Percentiles rank a stretch among this genome's conserved stretches.
Evolutionary conservation across 2,329 filamentous ascomycete species (phyloP).

Genomic region (Ophiostoma populinum): DNA sequence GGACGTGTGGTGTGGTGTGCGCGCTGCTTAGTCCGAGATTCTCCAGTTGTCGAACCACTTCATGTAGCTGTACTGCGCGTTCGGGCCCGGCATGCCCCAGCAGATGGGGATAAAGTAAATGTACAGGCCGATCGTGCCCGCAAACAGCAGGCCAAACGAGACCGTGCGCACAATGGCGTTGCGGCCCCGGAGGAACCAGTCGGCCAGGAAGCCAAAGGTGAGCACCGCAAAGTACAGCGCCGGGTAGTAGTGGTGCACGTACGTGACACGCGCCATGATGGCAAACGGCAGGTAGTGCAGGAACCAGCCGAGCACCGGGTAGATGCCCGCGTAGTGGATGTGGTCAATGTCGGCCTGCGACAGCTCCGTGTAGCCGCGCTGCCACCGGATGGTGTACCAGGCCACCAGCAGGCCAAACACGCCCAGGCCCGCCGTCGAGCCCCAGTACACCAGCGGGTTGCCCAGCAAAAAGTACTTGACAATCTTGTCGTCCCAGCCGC

Average conservation of each 20-base stretch:
- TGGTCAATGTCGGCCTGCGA: conserved; percentile 69
- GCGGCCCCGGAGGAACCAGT: conserved; percentile 62
- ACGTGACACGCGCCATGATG: conserved; percentile 95
- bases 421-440: conserved; percentile 62
- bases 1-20: no score
- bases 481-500: conserved; percentile 87
- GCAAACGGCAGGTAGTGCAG: conserved; percentile 93
- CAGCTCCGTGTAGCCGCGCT: conserved; percentile 80
- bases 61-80: conserved; percentile 73
- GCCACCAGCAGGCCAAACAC: conserved; percentile 53
- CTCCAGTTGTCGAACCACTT: conserved; percentile 88
- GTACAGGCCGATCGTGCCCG: conserved; percentile 62
- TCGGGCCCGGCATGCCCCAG: conserved; percentile 84
- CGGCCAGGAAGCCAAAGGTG: conserved; percentile 68
- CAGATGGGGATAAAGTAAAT: conserved; percentile 83
- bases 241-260: conserved; percentile 98
- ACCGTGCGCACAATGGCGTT: conserved; percentile 44
- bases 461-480: conserved; percentile 98
- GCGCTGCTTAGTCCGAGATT: conserved; percentile 43
- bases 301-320: conserved; percentile 86
- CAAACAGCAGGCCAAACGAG: conserved; percentile 61
- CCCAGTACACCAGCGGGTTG: conserved; percentile 94
- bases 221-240: conserved; percentile 96
- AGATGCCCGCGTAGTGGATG: conserved; percentile 84
- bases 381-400: conserved; percentile 90